Conservation (phyloP, 768 basidiomycete species). For the Leucosporidium yakuticum region DNA sequence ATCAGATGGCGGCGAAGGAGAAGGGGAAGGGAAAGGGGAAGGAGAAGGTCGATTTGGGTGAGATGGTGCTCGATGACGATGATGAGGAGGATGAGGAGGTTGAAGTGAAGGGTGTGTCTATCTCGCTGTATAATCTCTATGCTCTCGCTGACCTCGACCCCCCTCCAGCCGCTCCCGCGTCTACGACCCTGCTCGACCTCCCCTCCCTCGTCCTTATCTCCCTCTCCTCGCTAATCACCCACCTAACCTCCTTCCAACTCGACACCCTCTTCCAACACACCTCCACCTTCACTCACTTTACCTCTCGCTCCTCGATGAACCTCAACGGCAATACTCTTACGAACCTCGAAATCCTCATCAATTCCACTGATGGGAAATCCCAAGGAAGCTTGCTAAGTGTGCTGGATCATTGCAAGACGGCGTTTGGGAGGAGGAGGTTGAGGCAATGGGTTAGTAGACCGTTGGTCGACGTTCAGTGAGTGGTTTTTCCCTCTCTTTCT, state of each 20-base stretch:
- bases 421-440: slow-evolving; percentile 77
- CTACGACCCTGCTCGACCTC: slow-evolving; percentile 55
- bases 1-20: not conserved
- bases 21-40: not conserved
- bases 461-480: slow-evolving; percentile 53
- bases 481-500: slow-evolving; percentile 25
- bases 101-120: slow-evolving; percentile 34
- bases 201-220: slow-evolving; percentile 59
- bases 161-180: not conserved
- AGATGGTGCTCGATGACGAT: slow-evolving; percentile 45
- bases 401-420: slow-evolving; percentile 78
- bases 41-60: slow-evolving; percentile 18
- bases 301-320: slow-evolving; percentile 73
- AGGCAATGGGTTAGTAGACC: slow-evolving; percentile 82
- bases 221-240: slow-evolving; percentile 63
- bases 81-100: slow-evolving; percentile 12
- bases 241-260: slow-evolving; percentile 67
- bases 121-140: not conserved
- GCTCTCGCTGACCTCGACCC: not conserved
- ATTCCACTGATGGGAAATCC: slow-evolving; percentile 70
- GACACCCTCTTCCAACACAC: slow-evolving; percentile 61
- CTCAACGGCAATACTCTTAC: slow-evolving; percentile 78
- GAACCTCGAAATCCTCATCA: slow-evolving; percentile 81
- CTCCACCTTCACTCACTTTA: slow-evolving; percentile 49
- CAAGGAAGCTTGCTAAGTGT: slow-evolving; percentile 77